Base-by-base conservation (phyloP, 2,329 filamentous ascomycete genomes). In the Pestalotiopsis sp. region DNA sequence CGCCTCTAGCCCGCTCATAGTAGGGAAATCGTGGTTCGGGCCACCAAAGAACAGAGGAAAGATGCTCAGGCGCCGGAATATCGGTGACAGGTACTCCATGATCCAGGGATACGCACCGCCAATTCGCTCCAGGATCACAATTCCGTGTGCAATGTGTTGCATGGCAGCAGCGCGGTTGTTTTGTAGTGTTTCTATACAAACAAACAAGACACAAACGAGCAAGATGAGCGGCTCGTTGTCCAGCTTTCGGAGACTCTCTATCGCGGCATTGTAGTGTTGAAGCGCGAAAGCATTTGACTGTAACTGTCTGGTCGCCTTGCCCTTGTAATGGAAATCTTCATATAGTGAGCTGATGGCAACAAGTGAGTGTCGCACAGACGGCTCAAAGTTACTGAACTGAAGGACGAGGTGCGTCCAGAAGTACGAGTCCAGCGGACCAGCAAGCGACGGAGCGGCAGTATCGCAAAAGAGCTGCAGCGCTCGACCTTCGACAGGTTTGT, bases 171-270 rank as follows among this genome's bases (percentile, higher is more conserved):
- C 70, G 20, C 71, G 72, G 70, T 83, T 76, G 9, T 77, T 80
- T 0, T 78, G 77, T 1, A 83, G 72, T 66, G 81, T 78, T 69
- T 83, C 82, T 65, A 84, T 79, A 68, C 81, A 83, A 44, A 81
- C 75, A 67, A 84, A 83, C 17, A 84, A 71, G 2, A 82, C 68
- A 67, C 81, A 83, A 0, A 81, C 77, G 0, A 82, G 67, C 2
- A 83, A 70, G 3, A 83, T 77, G 0, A 78, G 71, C 39, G 80
- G 77, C 17, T 79, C 73, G 26, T 78, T 75, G 57, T 71, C 66
- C 2, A 74, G 73, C 1, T 73, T 68, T 10, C 77, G 73, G 0
- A 82, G 70, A 17, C 76, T 70, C 39, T 74, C 71, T 26, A 83
- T 80, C 1, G 82, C 81, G 0, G 75, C 71, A 67, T 82, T 83